These are phyloP conservation scores for Mycena galericulata DNA, from an alignment of 768 basidiomycete genomes.

Conservation along the genomic window DNA sequence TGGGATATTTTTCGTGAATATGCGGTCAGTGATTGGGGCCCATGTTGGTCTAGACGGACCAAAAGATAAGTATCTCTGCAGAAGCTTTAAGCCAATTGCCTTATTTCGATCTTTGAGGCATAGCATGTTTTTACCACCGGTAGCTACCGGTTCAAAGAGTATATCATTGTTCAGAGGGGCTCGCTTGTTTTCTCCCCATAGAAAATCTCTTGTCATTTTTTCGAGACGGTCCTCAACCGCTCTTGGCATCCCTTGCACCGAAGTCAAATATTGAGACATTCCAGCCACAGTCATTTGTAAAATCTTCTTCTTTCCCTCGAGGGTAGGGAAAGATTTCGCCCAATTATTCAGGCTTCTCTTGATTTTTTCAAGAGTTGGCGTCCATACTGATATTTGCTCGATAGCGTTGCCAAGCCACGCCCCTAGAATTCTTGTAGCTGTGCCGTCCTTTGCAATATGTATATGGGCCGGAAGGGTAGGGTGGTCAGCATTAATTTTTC, in stretches of 20 bases:
- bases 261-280: too few relatives aligned
- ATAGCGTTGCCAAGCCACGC: background rate
- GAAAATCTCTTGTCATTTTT: background rate
- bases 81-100: background rate
- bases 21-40: background rate
- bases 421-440: background rate
- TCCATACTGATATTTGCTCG: too few relatives aligned
- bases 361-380: too few relatives aligned
- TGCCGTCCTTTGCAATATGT: background rate
- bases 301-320: too few relatives aligned
- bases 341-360: too few relatives aligned
- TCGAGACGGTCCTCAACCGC: background rate
- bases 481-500: background rate
- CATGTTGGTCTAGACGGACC: background rate
- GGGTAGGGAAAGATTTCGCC: too few relatives aligned
- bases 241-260: too few relatives aligned
- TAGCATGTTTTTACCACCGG: background rate
- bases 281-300: too few relatives aligned
- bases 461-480: background rate
- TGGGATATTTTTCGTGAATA: background rate
- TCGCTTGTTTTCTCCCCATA: constrained; percentile 1
- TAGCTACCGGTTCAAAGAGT: background rate
- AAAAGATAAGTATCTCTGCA: background rate
- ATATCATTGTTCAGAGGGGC: background rate
- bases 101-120: background rate